A percentile compares a stretch with the other conserved stretches of the same genome.
Conservation (phyloP, 2,329 filamentous ascomycete species). For the Talaromyces verruculosus region DNA sequence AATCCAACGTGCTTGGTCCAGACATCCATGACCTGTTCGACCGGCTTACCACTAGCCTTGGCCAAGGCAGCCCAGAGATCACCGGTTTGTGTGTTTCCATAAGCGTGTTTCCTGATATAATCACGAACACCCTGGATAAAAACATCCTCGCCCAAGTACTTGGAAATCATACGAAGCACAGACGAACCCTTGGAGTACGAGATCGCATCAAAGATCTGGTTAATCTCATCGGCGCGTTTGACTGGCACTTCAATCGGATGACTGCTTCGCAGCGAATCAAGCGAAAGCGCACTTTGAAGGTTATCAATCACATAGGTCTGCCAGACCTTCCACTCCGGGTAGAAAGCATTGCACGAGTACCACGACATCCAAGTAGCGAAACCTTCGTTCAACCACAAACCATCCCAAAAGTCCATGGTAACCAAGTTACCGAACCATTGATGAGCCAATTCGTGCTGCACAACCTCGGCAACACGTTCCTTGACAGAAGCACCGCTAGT, state of each 20-base stretch:
- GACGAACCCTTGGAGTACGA: conserved; percentile 97
- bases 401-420: conserved; percentile 99
- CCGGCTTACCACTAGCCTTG: conserved; percentile 85
- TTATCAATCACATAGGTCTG: conserved; percentile 92
- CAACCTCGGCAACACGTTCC: conserved; percentile 89
- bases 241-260: conserved; percentile 96
- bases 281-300: conserved; percentile 78
- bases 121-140: conserved; percentile 89
- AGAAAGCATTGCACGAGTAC: conserved; percentile 93
- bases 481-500: conserved; percentile 84
- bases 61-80: conserved; percentile 88
- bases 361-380: conserved; percentile 92
- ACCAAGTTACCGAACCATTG: conserved; percentile 98
- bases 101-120: conserved; percentile 96
- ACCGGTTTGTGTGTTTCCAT: conserved; percentile 86
- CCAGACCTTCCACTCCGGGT: conserved; percentile 98
- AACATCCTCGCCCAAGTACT: conserved; percentile 84
- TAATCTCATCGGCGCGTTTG: conserved; percentile 92
- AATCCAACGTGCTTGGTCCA: conserved; percentile 98
- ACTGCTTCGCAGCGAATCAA: conserved; percentile 90
- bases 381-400: conserved; percentile 91
- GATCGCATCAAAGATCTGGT: conserved; percentile 97
- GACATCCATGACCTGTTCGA: conserved; percentile 86
- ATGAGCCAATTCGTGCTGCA: conserved; percentile 94
- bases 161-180: conserved; percentile 95